Percentiles rank a stretch among this genome's conserved stretches.
These are phyloP conservation scores for Carex littledalei DNA, from an alignment of 176 grass and related monocot genomes.

Conservation along the genomic window DNA sequence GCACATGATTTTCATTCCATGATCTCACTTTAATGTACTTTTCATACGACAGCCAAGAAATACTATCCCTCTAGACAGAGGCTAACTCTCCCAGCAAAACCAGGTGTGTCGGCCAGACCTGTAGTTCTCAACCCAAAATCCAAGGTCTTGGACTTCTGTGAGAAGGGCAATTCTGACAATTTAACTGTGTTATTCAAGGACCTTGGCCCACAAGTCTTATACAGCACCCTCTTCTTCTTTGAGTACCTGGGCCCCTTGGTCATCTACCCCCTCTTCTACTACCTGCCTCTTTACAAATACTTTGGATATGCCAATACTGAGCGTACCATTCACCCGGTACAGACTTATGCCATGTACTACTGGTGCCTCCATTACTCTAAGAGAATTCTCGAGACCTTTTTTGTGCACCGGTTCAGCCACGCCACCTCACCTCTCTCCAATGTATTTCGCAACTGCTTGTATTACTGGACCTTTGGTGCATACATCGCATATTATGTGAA, in stretches of 20 bases:
- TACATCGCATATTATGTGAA: slow-evolving; percentile 94
- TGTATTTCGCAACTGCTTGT: slow-evolving; percentile 87
- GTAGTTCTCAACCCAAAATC: slow-evolving; percentile 61
- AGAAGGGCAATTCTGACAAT: slow-evolving; percentile 47
- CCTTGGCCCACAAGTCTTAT: slow-evolving; percentile 71
- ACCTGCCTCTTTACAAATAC: slow-evolving; percentile 71
- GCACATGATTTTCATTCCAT: background rate
- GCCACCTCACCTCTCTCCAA: slow-evolving; percentile 84
- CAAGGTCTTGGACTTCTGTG: slow-evolving; percentile 62
- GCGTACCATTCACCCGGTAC: slow-evolving; percentile 58
- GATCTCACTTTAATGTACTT: background rate
- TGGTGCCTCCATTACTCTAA: slow-evolving; percentile 96
- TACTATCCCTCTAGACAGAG: slow-evolving; percentile 82
- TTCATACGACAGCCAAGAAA: slow-evolving; percentile 61
- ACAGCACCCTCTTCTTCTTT: slow-evolving; percentile 89
- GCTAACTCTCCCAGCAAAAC: slow-evolving; percentile 61
- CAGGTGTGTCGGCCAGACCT: slow-evolving; percentile 49
- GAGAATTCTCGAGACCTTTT: slow-evolving; percentile 91
- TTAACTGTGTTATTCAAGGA: slow-evolving; percentile 86
- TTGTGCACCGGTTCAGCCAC: slow-evolving; percentile 91
- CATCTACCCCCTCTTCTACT: slow-evolving; percentile 91
- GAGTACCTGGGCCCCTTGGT: slow-evolving; percentile 83
- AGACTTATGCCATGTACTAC: slow-evolving; percentile 94
- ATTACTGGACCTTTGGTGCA: slow-evolving; percentile 90
- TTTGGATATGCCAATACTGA: slow-evolving; percentile 54